Evolutionary conservation across 805 yeast species (phyloP).

Genomic region (Spathaspora arborariae): DNA sequence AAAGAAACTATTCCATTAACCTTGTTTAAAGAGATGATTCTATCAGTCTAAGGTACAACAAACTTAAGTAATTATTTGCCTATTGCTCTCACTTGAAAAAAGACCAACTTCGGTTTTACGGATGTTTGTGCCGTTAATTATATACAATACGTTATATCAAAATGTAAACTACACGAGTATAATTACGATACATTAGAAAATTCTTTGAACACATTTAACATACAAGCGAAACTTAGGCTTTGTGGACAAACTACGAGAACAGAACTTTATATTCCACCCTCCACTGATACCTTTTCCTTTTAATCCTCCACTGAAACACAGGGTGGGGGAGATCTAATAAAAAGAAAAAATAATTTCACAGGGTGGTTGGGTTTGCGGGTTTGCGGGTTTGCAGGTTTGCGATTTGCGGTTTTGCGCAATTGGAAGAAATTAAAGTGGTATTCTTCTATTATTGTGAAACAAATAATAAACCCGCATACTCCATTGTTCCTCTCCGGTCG

Average conservation of each 20-base stretch:
- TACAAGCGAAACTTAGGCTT: not conserved
- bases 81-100: not conserved
- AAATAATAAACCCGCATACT: not conserved
- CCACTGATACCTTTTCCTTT: not conserved
- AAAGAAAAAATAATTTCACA: not conserved
- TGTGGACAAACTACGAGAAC: not conserved
- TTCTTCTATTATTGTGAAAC: not conserved
- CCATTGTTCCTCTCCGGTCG: not conserved
- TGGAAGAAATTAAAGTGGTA: not conserved
- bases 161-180: not conserved
- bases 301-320: not conserved
- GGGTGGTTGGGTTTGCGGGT: too few species aligned
- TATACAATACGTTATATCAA: not conserved
- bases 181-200: not conserved
- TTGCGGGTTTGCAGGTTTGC: too few species aligned
- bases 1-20: too few species aligned
- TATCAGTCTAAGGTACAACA: too few species aligned
- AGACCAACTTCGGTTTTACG: not conserved
- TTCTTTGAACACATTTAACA: not conserved
- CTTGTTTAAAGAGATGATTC: too few species aligned
- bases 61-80: too few species aligned
- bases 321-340: slow-evolving; percentile 1
- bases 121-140: not conserved
- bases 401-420: too few species aligned
- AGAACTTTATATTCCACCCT: not conserved